A percentile compares a stretch with the other conserved stretches of the same genome.
These are phyloP conservation scores for Skeletonema grethae DNA, from an alignment of 108 stramenopile genomes.

Conservation along the genomic window DNA sequence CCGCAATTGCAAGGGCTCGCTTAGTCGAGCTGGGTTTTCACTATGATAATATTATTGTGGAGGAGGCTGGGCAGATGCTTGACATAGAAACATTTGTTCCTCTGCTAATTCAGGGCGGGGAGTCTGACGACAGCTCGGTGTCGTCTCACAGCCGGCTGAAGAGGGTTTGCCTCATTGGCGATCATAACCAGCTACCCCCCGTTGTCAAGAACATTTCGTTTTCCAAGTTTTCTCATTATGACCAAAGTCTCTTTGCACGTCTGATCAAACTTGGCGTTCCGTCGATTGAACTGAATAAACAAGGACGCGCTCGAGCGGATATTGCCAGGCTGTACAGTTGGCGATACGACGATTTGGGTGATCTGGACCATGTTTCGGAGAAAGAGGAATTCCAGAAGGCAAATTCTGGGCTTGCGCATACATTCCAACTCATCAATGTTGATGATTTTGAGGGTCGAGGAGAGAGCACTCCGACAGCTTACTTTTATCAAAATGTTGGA, in stretches of 20 bases:
- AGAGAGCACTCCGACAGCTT: conserved; percentile 86
- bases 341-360: conserved; percentile 90
- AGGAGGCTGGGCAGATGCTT: conserved; percentile 97
- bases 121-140: conserved; percentile 55
- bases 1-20: conserved; percentile 92
- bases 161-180: conserved; percentile 94
- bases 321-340: conserved; percentile 90
- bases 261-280: conserved; percentile 91
- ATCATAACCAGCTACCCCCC: conserved; percentile 98
- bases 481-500: conserved; percentile 96
- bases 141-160: conserved; percentile 80
- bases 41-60: conserved; percentile 98
- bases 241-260: conserved; percentile 94
- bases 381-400: conserved; percentile 62
- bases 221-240: conserved; percentile 83
- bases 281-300: conserved; percentile 85
- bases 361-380: conserved; percentile 76
- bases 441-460: conserved; percentile 91
- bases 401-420: conserved; percentile 92
- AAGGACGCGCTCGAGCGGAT: conserved; percentile 93
- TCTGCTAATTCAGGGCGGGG: conserved; percentile 87
- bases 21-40: conserved; percentile 93
- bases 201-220: conserved; percentile 91
- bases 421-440: conserved; percentile 92
- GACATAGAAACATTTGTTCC: conserved; percentile 97